phyloP scores from a whole-genome alignment of 2,329 filamentous ascomycete genomes.

The Alternaria longipes region DNA sequence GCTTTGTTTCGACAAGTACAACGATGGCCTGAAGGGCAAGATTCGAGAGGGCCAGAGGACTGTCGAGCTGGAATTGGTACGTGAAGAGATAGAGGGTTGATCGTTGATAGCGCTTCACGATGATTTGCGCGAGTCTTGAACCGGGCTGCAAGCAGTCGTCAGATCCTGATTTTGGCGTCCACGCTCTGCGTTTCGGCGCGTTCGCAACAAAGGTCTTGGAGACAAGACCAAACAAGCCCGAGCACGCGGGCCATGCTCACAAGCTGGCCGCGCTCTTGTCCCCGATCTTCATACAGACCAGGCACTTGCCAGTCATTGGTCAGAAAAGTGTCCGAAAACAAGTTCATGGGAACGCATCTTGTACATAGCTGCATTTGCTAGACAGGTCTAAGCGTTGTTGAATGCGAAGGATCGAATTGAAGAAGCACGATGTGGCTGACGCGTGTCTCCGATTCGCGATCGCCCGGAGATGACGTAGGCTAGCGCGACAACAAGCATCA shows the following conservation, averaged over 20 bases:
- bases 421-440: conserved; percentile 10
- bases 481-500: conserved; percentile 14
- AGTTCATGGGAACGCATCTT: not conserved
- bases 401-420: conserved; percentile 9
- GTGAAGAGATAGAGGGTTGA: conserved; percentile 20
- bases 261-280: not conserved
- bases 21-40: conserved; percentile 53
- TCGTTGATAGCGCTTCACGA: not conserved
- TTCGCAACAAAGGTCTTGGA: not conserved
- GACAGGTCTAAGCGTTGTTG: conserved; percentile 10
- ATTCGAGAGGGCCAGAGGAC: conserved; percentile 35
- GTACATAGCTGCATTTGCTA: not conserved
- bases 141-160: not conserved
- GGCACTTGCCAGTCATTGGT: not conserved
- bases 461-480: conserved; percentile 12
- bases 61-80: conserved; percentile 29
- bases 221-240: not conserved
- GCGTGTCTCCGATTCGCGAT: conserved; percentile 13
- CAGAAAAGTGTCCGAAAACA: not conserved
- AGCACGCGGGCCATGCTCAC: not conserved
- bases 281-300: not conserved
- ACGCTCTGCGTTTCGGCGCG: not conserved
- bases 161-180: not conserved
- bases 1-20: conserved; percentile 58
- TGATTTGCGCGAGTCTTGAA: not conserved